phyloP scores from a whole-genome alignment of 306 rosid genomes.

The Fragaria nilgerrensis region DNA sequence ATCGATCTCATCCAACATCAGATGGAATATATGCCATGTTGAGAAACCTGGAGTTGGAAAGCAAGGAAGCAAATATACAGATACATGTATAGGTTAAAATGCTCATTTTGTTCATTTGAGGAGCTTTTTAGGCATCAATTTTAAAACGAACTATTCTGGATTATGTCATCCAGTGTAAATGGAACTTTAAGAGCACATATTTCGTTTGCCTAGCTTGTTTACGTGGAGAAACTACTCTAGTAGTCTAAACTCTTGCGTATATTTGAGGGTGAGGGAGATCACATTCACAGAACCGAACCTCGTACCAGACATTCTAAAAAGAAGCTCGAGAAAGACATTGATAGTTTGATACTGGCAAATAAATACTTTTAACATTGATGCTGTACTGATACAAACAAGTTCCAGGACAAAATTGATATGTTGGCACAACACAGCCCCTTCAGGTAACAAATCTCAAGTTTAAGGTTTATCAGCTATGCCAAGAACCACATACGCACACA shows the following conservation, averaged over 20 bases:
- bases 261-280: background rate
- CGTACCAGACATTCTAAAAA: background rate
- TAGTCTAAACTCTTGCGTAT: background rate
- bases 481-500: background rate
- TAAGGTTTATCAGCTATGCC: conserved; percentile 7
- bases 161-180: background rate
- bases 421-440: conserved; percentile 20
- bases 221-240: background rate
- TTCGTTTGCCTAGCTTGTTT: background rate
- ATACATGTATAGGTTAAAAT: conserved; percentile 12
- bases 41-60: conserved; percentile 52
- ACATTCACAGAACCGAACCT: background rate
- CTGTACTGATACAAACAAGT: background rate
- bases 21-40: conserved; percentile 47
- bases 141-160: background rate
- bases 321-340: background rate
- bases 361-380: background rate
- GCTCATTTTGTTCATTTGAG: background rate
- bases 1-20: conserved; percentile 58
- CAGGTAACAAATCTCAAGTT: background rate
- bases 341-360: too few species aligned
- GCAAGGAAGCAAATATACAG: conserved; percentile 30
- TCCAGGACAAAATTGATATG: conserved; percentile 31
- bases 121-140: background rate
- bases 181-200: background rate